phyloP scores from a whole-genome alignment of 1,284 basidiomycete species.

The Sparassis latifolia region DNA sequence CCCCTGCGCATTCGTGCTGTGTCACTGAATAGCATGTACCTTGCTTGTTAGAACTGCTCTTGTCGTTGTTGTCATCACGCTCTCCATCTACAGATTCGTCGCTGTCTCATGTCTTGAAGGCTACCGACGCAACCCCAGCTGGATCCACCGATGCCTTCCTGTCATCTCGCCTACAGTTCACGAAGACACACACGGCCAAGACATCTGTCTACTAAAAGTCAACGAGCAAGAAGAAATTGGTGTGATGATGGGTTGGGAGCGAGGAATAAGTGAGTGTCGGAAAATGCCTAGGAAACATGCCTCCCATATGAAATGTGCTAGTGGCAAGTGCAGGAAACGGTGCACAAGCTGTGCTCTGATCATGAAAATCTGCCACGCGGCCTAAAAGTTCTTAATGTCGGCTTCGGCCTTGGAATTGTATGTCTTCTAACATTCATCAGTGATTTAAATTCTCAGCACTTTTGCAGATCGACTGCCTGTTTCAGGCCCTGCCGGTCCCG shows the following conservation, averaged over 20 bases:
- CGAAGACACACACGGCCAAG: constrained; percentile 72
- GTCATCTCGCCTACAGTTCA: constrained; percentile 64
- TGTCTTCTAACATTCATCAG: constrained; percentile 24
- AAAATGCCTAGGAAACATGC: neutral
- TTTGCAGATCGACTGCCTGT: constrained; percentile 72
- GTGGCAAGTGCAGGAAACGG: constrained; percentile 61
- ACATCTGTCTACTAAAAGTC: constrained; percentile 71
- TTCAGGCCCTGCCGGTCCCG: constrained; percentile 59
- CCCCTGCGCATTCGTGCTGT: constrained; percentile 8
- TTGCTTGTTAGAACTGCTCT: constrained; percentile 49
- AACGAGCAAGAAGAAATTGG: constrained; percentile 69
- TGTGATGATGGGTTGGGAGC: constrained; percentile 98
- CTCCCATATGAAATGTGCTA: constrained; percentile 18
- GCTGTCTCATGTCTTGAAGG: constrained; percentile 45
- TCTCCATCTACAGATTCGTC: constrained; percentile 28
- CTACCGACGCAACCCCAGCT: constrained; percentile 60
- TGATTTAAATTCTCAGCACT: constrained; percentile 4
- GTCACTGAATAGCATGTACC: constrained; percentile 2
- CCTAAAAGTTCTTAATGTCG: constrained; percentile 81
- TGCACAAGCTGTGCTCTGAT: constrained; percentile 48
- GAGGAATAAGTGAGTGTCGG: constrained; percentile 56
- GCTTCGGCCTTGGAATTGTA: constrained; percentile 94
- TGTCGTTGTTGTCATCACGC: constrained; percentile 50
- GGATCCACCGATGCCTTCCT: constrained; percentile 78
- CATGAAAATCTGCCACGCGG: constrained; percentile 43